Evolutionary conservation across 495 filamentous ascomycete genomes (phyloP).

Genomic region (Penicillium fimorum): DNA sequence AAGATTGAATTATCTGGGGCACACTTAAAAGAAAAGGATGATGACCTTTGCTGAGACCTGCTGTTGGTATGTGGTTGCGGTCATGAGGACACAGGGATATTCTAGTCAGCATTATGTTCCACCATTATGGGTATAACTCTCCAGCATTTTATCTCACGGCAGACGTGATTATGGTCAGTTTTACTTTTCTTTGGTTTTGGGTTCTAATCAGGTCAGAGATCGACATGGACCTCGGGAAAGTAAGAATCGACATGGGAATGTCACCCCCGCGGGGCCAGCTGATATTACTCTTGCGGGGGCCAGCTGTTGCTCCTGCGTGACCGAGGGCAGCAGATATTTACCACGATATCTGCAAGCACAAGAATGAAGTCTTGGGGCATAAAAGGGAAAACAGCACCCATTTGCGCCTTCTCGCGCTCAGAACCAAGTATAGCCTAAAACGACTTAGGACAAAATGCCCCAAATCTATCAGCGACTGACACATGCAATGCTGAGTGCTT

Average conservation of each 20-base stretch:
- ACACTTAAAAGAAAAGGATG: not conserved
- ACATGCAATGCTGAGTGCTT: constrained; percentile 12
- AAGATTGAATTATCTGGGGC: not conserved
- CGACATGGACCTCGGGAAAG: constrained; percentile 10
- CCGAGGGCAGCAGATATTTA: not conserved
- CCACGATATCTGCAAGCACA: not conserved
- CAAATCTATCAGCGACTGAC: constrained; percentile 6
- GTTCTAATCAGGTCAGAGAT: constrained; percentile 13
- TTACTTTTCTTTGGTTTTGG: not conserved
- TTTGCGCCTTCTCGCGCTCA: not conserved
- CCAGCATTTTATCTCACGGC: not conserved
- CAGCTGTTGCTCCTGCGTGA: constrained; percentile 7
- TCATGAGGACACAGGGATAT: not conserved
- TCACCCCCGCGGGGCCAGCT: constrained; percentile 5
- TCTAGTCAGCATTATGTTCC: not conserved
- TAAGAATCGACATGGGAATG: not conserved
- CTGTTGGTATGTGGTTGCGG: not conserved
- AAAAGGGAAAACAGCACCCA: not conserved
- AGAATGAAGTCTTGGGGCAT: not conserved
- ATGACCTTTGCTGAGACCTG: not conserved
- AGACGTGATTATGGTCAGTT: not conserved
- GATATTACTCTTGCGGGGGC: not conserved
- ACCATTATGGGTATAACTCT: not conserved
- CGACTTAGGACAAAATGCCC: constrained; percentile 5
- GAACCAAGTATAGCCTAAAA: not conserved